Evolutionary conservation across 495 filamentous ascomycete genomes (phyloP), one percentile per base, ranked within the genome.

Genomic region (Daldinia bambusicola): DNA sequence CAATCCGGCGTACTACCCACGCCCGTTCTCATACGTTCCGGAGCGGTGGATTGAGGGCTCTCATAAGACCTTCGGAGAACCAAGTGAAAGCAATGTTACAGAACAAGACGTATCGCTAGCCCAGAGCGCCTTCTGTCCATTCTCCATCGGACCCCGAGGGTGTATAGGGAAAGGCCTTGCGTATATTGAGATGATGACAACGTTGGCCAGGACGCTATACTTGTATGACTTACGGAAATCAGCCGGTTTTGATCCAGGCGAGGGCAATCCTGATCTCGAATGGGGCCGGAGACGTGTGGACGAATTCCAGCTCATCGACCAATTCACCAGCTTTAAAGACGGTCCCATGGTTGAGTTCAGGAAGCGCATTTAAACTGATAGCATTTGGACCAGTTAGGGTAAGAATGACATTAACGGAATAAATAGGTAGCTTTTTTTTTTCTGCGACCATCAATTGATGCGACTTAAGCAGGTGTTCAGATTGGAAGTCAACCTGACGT

Each of bases 141-240:
- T 90, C 70, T 84, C 80, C 3, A 73, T 88, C 45, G 89, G 89
- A 0, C 82, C 85, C 0, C 75, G 88, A 14, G 81, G 80, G 2
- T 91, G 89, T 63, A 84, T 90, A 22, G 89, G 88, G 1, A 88
- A 88, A 73, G 81, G 80, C 0, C 68, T 91, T 56, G 88, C 88
- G 0, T 87, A 85, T 62, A 73, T 85, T 38, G 83, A 85, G 75
- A 81, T 89, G 78, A 81, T 76, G 68, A 81, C 82, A 4, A 79
- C 82, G 13, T 62, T 87, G 31, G 85, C 83, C 26, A 67, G 85
- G 9, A 75, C 82, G 43, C 55, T 89, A 56, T 87, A 72, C 22
- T 7, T 80, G 71, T 86, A 85, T 64, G 84, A 87, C 61, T 37
- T 88, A 61, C 74, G 83, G 30, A 73, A 75, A 66, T 79, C 82